Evolutionary conservation across 2,329 filamentous ascomycete genomes (phyloP).

Genomic region (Pseudogymnoascus sp.): DNA sequence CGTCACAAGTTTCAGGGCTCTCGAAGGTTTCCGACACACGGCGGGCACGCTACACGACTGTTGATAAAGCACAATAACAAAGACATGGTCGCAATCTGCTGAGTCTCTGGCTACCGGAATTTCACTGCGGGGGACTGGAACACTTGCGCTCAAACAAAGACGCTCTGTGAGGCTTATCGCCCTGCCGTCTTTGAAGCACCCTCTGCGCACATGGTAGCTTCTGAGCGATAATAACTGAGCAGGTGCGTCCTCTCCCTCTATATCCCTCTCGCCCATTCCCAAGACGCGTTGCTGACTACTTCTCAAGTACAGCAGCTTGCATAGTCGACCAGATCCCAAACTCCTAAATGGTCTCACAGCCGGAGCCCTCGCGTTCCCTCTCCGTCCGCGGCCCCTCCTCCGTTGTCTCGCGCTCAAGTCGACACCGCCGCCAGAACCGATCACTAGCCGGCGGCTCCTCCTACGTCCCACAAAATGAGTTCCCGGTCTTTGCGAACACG

Average conservation of each 20-base stretch:
- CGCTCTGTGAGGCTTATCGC: not conserved
- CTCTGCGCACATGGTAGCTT: slow-evolving; percentile 9
- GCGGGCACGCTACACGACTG: slow-evolving; percentile 4
- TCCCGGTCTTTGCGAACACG: slow-evolving; percentile 80
- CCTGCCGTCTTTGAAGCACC: not conserved
- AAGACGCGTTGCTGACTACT: slow-evolving; percentile 10
- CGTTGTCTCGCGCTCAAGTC: slow-evolving; percentile 51
- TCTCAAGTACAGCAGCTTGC: slow-evolving; percentile 18
- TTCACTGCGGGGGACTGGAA: slow-evolving; percentile 1
- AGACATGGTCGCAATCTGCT: slow-evolving; percentile 5
- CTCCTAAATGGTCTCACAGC: slow-evolving; percentile 51
- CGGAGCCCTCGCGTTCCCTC: slow-evolving; percentile 43
- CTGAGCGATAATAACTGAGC: slow-evolving; percentile 6
- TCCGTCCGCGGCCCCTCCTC: slow-evolving; percentile 51
- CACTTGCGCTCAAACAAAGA: slow-evolving; percentile 4
- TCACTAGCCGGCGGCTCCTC: slow-evolving; percentile 68
- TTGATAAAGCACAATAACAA: slow-evolving; percentile 8
- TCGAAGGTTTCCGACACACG: not conserved
- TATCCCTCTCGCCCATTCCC: not conserved
- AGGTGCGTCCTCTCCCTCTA: not conserved
- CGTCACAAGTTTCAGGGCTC: slow-evolving; percentile 4
- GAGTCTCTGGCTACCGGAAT: not conserved
- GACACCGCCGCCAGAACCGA: slow-evolving; percentile 66
- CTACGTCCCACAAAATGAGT: slow-evolving; percentile 75
- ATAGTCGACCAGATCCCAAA: slow-evolving; percentile 17